Percentiles rank a stretch among this genome's conserved stretches.
Conservation (phyloP, 1,284 basidiomycete genomes). For the Taiwanofungus camphoratus region DNA sequence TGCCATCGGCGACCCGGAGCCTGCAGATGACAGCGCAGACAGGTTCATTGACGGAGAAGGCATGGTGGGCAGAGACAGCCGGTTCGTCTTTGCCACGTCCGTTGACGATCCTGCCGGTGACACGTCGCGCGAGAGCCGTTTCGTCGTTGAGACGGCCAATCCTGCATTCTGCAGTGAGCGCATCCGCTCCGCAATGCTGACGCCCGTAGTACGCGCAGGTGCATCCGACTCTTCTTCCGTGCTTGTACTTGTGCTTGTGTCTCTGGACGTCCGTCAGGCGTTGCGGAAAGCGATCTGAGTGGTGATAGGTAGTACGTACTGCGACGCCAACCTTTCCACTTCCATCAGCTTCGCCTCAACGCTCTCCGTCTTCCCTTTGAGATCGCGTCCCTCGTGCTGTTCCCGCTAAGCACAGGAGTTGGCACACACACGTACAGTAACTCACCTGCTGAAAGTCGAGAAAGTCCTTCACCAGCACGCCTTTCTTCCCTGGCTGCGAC, state of each 20-base stretch:
- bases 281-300: slow-evolving; percentile 9
- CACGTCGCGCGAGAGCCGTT: slow-evolving; percentile 47
- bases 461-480: slow-evolving; percentile 51
- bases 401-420: slow-evolving; percentile 7
- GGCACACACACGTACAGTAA: slow-evolving; percentile 10
- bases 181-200: slow-evolving; percentile 66
- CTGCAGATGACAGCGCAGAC: slow-evolving; percentile 11
- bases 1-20: slow-evolving; percentile 23
- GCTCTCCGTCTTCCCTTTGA: slow-evolving; percentile 39
- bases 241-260: slow-evolving; percentile 6
- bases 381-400: slow-evolving; percentile 48
- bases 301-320: slow-evolving; percentile 32
- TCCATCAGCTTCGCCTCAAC: slow-evolving; percentile 57
- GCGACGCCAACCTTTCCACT: slow-evolving; percentile 42
- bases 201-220: slow-evolving; percentile 36
- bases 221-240: slow-evolving; percentile 22
- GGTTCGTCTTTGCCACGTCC: slow-evolving; percentile 14
- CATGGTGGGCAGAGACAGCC: slow-evolving; percentile 24
- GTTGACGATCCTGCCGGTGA: slow-evolving; percentile 18
- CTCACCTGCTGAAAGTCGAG: slow-evolving; percentile 53
- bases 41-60: slow-evolving; percentile 20
- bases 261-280: slow-evolving; percentile 5
- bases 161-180: slow-evolving; percentile 65
- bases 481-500: slow-evolving; percentile 37
- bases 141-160: slow-evolving; percentile 41